Percentiles rank a stretch among this genome's conserved stretches.
Conservation (phyloP, 2,329 filamentous ascomycete species). For the Claviceps digitariae region DNA sequence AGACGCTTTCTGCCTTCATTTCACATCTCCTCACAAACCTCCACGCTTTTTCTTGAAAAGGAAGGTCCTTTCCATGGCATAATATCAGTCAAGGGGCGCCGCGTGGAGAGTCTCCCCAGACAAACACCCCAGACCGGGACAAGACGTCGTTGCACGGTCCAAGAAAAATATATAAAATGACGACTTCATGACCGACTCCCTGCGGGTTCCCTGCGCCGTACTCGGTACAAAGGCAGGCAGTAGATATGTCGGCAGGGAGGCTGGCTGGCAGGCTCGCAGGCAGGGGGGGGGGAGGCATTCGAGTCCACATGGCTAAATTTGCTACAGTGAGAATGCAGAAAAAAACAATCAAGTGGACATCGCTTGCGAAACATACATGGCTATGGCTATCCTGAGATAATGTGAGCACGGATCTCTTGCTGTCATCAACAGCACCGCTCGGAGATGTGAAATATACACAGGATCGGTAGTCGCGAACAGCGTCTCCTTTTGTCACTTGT, state of each 20-base stretch:
- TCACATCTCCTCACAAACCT: neutral
- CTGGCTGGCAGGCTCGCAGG: no score
- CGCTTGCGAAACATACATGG: neutral
- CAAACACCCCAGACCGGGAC: neutral
- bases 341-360: neutral
- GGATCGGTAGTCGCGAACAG: neutral
- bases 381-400: neutral
- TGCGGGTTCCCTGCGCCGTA: neutral
- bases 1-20: neutral
- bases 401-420: neutral
- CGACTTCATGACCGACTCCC: neutral
- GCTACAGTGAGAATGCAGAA: neutral
- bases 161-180: neutral
- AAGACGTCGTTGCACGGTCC: neutral
- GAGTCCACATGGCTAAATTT: neutral
- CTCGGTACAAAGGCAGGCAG: neutral
- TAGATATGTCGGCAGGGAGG: neutral
- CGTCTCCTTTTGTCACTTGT: neutral
- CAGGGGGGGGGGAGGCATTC: neutral
- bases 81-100: neutral
- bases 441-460: neutral
- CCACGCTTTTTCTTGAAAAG: neutral
- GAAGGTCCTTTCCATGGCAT: slow-evolving; percentile 1
- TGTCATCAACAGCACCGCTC: neutral
- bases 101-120: neutral